Conservation (phyloP, 2,329 filamentous ascomycete species). For the Penicillium sp. region DNA sequence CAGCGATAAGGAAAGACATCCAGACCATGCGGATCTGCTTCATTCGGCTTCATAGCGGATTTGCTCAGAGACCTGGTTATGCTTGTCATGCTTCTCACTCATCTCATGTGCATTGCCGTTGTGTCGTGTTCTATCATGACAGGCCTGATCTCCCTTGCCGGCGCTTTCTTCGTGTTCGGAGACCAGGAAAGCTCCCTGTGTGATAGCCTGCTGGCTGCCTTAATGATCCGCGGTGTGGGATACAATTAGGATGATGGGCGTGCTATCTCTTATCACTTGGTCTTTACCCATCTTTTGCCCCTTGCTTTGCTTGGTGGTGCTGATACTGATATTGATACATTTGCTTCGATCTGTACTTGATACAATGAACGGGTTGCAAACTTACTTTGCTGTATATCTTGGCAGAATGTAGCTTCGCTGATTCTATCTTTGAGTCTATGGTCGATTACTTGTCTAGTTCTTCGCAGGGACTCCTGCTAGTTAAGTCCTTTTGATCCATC, state of each 20-base stretch:
- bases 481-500: too few species aligned
- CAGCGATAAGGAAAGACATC: slow-evolving; percentile 12
- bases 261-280: slow-evolving; percentile 3
- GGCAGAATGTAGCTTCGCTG: too few species aligned
- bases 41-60: slow-evolving; percentile 2
- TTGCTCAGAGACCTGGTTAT: too few species aligned
- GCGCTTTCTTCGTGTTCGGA: slow-evolving; percentile 9
- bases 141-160: too few species aligned
- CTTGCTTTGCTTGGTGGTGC: slow-evolving; percentile 13
- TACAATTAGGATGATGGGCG: slow-evolving; percentile 10
- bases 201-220: slow-evolving; percentile 6
- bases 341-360: slow-evolving; percentile 22
- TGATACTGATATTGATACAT: slow-evolving; percentile 21
- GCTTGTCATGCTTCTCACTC: too few species aligned
- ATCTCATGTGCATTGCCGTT: slow-evolving; percentile 1
- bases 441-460: too few species aligned
- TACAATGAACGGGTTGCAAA: slow-evolving; percentile 13
- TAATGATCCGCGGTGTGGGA: slow-evolving; percentile 5
- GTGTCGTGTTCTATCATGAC: neutral
- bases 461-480: too few species aligned
- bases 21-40: too few species aligned
- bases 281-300: neutral
- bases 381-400: neutral
- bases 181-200: neutral
- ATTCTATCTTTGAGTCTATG: too few species aligned